A percentile compares a stretch with the other conserved stretches of the same genome.
These are phyloP conservation scores for Phytophthora melonis DNA, from an alignment of 352 stramenopile genomes.

Conservation along the genomic window DNA sequence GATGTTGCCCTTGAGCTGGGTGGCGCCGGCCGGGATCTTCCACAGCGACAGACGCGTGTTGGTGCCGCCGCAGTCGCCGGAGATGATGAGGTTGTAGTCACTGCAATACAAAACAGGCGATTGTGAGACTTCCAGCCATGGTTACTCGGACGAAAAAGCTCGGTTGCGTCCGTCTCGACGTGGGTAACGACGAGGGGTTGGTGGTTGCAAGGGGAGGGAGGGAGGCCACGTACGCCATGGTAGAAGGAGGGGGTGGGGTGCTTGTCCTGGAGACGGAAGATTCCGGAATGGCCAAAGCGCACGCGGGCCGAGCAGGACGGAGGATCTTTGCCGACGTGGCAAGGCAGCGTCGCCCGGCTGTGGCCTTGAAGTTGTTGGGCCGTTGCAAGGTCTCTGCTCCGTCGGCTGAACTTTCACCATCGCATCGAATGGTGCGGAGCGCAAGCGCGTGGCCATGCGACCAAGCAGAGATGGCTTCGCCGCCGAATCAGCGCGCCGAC, in stretches of 20 bases:
- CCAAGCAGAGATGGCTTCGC: conserved; percentile 19
- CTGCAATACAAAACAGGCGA: neutral
- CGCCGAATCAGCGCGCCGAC: too few relatives aligned
- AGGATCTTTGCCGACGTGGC: conserved; percentile 34
- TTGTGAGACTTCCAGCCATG: conserved; percentile 3
- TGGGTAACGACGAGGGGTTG: neutral
- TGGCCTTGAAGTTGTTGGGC: conserved; percentile 27
- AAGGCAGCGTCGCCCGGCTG: neutral
- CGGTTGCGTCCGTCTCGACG: neutral
- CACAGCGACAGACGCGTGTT: conserved; percentile 96
- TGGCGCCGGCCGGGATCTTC: conserved; percentile 2
- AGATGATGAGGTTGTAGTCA: conserved; percentile 74
- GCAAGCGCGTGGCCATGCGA: conserved; percentile 13
- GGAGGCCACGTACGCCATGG: conserved; percentile 22
- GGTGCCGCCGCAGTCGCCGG: conserved; percentile 97
- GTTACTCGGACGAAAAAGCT: neutral
- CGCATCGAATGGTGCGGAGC: conserved; percentile 16
- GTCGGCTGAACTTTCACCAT: conserved; percentile 29
- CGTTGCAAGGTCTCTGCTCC: conserved; percentile 11
- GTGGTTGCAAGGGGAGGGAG: neutral
- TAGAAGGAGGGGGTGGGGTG: neutral
- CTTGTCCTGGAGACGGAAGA: conserved; percentile 26
- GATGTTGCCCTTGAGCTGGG: conserved; percentile 49
- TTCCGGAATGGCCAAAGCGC: conserved; percentile 28
- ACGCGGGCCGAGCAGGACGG: neutral